Evolutionary conservation across 2,329 filamentous ascomycete species (phyloP).

Genomic region (Chaetomium sp.): DNA sequence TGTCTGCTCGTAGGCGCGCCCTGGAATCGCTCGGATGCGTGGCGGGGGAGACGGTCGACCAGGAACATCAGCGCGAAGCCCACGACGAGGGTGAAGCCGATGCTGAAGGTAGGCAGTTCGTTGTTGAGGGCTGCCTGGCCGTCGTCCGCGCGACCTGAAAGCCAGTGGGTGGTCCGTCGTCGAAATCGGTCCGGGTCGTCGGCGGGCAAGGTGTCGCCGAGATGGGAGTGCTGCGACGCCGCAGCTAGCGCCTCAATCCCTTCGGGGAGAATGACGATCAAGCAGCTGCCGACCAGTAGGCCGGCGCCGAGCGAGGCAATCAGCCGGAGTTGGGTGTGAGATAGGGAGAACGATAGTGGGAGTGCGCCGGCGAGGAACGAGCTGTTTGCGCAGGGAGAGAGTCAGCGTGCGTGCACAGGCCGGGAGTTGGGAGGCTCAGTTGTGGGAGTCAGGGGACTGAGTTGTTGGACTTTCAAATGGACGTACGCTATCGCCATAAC

Average conservation of each 20-base stretch:
- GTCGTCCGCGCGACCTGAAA: conserved; percentile 10
- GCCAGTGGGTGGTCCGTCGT: no score
- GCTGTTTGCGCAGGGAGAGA: conserved; percentile 41
- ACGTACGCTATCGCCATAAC: conserved; percentile 56
- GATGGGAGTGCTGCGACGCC: conserved; percentile 31
- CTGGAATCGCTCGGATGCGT: conserved; percentile 60
- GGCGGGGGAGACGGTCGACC: conserved; percentile 76
- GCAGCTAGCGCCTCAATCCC: conserved; percentile 85
- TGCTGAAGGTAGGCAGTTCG: conserved; percentile 62
- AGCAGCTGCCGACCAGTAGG: conserved; percentile 85
- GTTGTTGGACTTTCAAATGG: neutral
- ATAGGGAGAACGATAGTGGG: conserved; percentile 81
- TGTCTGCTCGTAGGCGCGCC: conserved; percentile 65
- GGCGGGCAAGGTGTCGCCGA: no score
- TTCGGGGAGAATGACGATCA: conserved; percentile 97
- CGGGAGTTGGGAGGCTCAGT: no score
- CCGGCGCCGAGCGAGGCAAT: conserved; percentile 92
- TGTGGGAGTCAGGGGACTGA: no score
- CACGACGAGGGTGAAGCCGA: conserved; percentile 77
- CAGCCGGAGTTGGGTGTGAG: conserved; percentile 76
- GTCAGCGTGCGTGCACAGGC: conserved; percentile 16
- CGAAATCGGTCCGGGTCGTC: no score
- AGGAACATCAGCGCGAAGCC: conserved; percentile 97
- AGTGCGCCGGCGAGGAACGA: conserved; percentile 91
- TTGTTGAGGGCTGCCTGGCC: conserved; percentile 31